Evolutionary conservation across 1,284 basidiomycete genomes (phyloP), one percentile per base, ranked within the genome.

Genomic region (Ceratobasidium sp.): DNA sequence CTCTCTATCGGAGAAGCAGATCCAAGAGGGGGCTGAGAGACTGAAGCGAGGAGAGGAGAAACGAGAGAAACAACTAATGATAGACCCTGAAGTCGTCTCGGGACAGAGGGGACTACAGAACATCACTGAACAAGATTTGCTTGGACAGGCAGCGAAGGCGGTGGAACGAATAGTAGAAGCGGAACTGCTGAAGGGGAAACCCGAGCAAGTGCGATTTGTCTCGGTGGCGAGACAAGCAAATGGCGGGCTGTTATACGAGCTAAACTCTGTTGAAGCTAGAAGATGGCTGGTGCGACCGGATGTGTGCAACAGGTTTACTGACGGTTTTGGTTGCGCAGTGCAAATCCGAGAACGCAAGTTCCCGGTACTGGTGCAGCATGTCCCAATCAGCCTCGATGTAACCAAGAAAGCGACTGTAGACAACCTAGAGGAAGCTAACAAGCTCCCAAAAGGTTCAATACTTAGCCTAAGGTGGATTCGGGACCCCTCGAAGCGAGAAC

Each of bases 261-360:
- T 61, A 23, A 61, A 46, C 26, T 21, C 41, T 1, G 43, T 21
- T 18, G 59, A 61, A 28, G 59, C 23, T 16, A 61, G 43, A 16
- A 26, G 43, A 4, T 61, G 59, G 59, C 59, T 61, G 28, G 43
- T 28, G 41, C 41, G 59, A n/a, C 59, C 59, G 2, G 41, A 61
- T 18, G 59, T 61, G 5, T 61, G 59, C 16, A 21, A 46, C 18
- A 61, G 43, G 23, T 46, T 61, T n/a, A 46, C 59, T 58, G 57
- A 58, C 10, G 57, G 34, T 21, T 58, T 58, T 39, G 57, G 57
- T 39, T 58, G 32, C 30, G n/a, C 21, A 21, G 23, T 39, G 3
- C 30, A 16, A 30, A 23, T 39, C 57, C 5, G 57, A 5, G 18
- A 36, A n/a, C n/a, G 57, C 12, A 53, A 67, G 39, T 52, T 41